A percentile compares a stretch with the other conserved stretches of the same genome.
These are phyloP conservation scores for Pholiota conissans DNA, from an alignment of 768 basidiomycete species.

Conservation along the genomic window DNA sequence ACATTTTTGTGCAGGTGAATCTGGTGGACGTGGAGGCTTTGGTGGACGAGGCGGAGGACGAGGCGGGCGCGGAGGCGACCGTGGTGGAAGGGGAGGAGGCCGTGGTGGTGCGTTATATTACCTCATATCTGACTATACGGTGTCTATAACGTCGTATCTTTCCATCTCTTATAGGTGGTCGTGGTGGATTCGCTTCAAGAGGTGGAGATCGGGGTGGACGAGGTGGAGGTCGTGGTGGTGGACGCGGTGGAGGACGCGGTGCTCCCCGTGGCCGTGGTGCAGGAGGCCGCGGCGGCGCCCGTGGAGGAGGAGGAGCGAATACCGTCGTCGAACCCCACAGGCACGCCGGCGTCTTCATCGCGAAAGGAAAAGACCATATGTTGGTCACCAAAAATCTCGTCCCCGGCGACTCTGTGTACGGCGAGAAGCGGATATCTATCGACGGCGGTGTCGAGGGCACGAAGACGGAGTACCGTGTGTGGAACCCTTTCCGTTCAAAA, in stretches of 20 bases:
- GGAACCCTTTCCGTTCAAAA: conserved; percentile 99
- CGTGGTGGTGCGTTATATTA: conserved; percentile 36
- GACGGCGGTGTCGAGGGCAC: conserved; percentile 74
- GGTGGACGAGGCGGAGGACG: conserved; percentile 42
- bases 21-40: conserved; percentile 43
- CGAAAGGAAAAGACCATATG: conserved; percentile 95
- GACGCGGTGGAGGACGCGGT: conserved; percentile 36
- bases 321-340: conserved; percentile 94
- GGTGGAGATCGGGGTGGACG: conserved; percentile 30
- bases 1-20: conserved; percentile 23
- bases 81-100: conserved; percentile 41
- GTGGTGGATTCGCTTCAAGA: conserved; percentile 24
- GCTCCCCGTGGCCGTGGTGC: conserved; percentile 36
- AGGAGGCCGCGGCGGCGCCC: conserved; percentile 51
- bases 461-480: conserved; percentile 96
- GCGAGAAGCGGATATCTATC: conserved; percentile 94
- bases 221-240: conserved; percentile 34
- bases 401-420: conserved; percentile 97
- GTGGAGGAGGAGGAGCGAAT: conserved; percentile 84
- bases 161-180: conserved; percentile 13
- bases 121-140: not conserved
- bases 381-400: conserved; percentile 98
- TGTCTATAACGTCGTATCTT: conserved; percentile 5
- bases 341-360: conserved; percentile 94
- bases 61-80: conserved; percentile 41